phyloP scores from a whole-genome alignment of 257 asterid genomes.

The Ocimum tenuiflorum region DNA sequence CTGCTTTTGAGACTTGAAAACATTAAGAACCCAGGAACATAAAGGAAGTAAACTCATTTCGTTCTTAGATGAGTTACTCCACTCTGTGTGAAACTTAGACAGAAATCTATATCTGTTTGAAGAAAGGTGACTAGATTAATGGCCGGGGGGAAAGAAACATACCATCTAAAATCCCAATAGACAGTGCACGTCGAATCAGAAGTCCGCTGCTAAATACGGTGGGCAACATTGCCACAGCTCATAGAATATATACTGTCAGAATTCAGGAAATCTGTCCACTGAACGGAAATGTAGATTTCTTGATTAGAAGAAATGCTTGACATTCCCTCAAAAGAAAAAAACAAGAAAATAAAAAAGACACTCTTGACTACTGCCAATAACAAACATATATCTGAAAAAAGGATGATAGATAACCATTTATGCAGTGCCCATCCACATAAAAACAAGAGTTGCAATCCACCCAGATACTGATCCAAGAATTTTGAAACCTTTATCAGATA shows the following conservation, averaged over 20 bases:
- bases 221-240: slow-evolving; percentile 86
- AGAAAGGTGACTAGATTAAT: slow-evolving; percentile 2
- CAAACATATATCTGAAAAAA: not conserved
- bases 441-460: slow-evolving; percentile 98
- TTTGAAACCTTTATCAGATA: slow-evolving; percentile 61
- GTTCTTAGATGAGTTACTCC: not conserved
- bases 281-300: slow-evolving; percentile 12
- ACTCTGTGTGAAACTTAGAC: not conserved
- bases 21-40: not conserved
- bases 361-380: slow-evolving; percentile 2
- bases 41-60: not conserved
- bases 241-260: slow-evolving; percentile 83
- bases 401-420: slow-evolving; percentile 50
- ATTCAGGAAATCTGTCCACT: slow-evolving; percentile 87
- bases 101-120: not conserved
- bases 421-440: slow-evolving; percentile 98
- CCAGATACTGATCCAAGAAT: slow-evolving; percentile 69
- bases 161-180: slow-evolving; percentile 90
- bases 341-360: too few relatives aligned
- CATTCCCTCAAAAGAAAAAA: too few relatives aligned
- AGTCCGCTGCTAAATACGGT: slow-evolving; percentile 93
- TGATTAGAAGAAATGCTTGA: slow-evolving; percentile 19
- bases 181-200: slow-evolving; percentile 85
- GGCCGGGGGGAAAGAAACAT: slow-evolving; percentile 7
- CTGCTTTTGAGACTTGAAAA: not conserved